phyloP scores from a whole-genome alignment of 768 basidiomycete species.

The Butyriboletus loyo region DNA sequence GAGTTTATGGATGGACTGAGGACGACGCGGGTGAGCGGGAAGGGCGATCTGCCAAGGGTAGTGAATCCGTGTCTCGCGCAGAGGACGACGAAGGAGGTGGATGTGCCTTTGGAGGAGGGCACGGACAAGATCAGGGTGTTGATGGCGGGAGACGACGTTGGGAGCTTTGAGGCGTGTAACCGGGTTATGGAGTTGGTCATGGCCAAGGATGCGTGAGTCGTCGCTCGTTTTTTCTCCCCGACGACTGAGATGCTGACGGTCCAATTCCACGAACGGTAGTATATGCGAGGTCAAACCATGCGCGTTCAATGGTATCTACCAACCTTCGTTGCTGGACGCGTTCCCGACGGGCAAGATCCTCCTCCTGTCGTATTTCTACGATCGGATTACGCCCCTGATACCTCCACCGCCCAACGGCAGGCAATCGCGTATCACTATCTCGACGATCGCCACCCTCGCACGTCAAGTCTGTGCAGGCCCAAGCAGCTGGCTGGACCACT shows the following conservation, averaged over 20 bases:
- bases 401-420: constrained; percentile 22
- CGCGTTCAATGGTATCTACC: constrained; percentile 96
- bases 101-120: constrained; percentile 49
- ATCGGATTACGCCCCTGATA: constrained; percentile 82
- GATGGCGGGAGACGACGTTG: constrained; percentile 82
- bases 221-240: not conserved
- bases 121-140: constrained; percentile 56
- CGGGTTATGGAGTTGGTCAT: constrained; percentile 82
- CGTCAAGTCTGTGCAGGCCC: constrained; percentile 71
- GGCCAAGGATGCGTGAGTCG: constrained; percentile 85
- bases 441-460: constrained; percentile 63
- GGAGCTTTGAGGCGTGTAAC: constrained; percentile 83
- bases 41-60: constrained; percentile 6
- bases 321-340: constrained; percentile 85
- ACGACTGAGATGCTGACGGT: not conserved
- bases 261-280: constrained; percentile 32
- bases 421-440: constrained; percentile 42
- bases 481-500: constrained; percentile 50
- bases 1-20: constrained; percentile 72
- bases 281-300: constrained; percentile 92
- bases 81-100: constrained; percentile 60
- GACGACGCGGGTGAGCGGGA: constrained; percentile 3
- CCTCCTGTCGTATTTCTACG: constrained; percentile 97
- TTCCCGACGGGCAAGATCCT: constrained; percentile 85
- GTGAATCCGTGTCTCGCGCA: constrained; percentile 80